A percentile compares a stretch with the other conserved stretches of the same genome.
Conservation (phyloP, 2,329 filamentous ascomycete species). For the Coleophoma crateriformis region DNA sequence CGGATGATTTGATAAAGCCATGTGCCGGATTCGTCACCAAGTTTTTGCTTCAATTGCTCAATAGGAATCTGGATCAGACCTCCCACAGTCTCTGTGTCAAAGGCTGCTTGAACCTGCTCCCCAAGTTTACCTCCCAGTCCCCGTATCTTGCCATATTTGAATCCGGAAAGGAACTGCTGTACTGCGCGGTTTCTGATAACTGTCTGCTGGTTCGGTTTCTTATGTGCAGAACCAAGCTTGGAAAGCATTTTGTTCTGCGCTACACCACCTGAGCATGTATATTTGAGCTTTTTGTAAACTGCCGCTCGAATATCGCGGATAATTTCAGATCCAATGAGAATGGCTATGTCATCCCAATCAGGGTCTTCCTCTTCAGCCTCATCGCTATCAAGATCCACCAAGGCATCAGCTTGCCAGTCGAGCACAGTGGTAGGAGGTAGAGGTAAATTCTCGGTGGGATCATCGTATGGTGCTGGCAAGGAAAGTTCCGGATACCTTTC, state of each 20-base stretch:
- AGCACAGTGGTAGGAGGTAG: conserved; percentile 67
- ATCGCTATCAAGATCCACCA: conserved; percentile 69
- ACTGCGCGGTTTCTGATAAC: conserved; percentile 85
- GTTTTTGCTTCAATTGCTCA: conserved; percentile 68
- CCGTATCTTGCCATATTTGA: conserved; percentile 93
- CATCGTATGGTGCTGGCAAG: conserved; percentile 65
- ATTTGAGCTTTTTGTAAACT: conserved; percentile 66
- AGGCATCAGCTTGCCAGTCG: conserved; percentile 78
- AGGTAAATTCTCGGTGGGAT: conserved; percentile 66
- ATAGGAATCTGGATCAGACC: conserved; percentile 69
- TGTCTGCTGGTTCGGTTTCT: conserved; percentile 92
- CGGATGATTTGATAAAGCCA: conserved; percentile 85
- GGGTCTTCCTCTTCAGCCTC: conserved; percentile 74
- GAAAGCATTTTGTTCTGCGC: conserved; percentile 92
- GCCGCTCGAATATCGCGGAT: conserved; percentile 67
- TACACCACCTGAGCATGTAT: conserved; percentile 88
- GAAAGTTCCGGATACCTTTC: conserved; percentile 70
- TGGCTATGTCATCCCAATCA: conserved; percentile 93
- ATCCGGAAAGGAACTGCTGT: conserved; percentile 69
- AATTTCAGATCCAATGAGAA: conserved; percentile 84
- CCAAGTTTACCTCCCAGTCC: conserved; percentile 95
- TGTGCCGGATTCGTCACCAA: conserved; percentile 77
- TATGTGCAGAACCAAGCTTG: conserved; percentile 85
- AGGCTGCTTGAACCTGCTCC: conserved; percentile 75
- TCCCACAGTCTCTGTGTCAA: conserved; percentile 72